Base-by-base conservation (phyloP, 192 early-diverging fungal genomes). In the Umbelopsis sp. region DNA sequence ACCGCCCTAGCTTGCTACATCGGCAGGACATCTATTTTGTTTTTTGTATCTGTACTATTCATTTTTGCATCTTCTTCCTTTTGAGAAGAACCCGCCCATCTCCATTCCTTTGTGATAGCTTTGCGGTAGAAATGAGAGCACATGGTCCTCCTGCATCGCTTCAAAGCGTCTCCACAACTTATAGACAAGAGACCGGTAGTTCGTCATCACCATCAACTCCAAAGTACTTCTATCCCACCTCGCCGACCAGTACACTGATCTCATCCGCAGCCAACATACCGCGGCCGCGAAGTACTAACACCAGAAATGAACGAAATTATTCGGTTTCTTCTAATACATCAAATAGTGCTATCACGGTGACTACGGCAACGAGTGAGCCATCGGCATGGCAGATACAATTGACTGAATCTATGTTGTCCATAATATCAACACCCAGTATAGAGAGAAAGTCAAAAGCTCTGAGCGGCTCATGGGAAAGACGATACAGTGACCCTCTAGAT, bases 361-460 rank as follows among this genome's bases (percentile, higher is more conserved):
- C 55, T 1, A 61, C 55, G 7, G 37, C 37, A 7, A 35, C 33
- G 12, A 35, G 27, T 35, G 55, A 61, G 15, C 55, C 55, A 61
- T 61, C 55, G 0, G 16, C 15, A 13, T 61, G 55, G 55, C 55
- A 61, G 1, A 13, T 61, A 33, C 55, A 61, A 33, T 30, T 61
- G 55, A 61, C 55, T 16, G 55, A 61, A 35, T 35, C 16, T 35
- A 61, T 35, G 2, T 61, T 61, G 55, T 61, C 55, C 13, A 61
- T 30, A 27, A 30, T 61, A 35, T 61, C 55, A 2, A 61, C 55
- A 15, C 55, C 55, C 11, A 35, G 30, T 61, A 27, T 35, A 2
- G 30, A 35, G 12, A 25, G 18, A 6, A 25, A 27, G 12, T 35
- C 55, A 22, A 61, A 15, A 0, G 18, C 37, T 9, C 37, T 41